Percentiles rank a stretch among this genome's conserved stretches.
Conservation (phyloP, 208 protist species). For the Phytomonas sp. region DNA sequence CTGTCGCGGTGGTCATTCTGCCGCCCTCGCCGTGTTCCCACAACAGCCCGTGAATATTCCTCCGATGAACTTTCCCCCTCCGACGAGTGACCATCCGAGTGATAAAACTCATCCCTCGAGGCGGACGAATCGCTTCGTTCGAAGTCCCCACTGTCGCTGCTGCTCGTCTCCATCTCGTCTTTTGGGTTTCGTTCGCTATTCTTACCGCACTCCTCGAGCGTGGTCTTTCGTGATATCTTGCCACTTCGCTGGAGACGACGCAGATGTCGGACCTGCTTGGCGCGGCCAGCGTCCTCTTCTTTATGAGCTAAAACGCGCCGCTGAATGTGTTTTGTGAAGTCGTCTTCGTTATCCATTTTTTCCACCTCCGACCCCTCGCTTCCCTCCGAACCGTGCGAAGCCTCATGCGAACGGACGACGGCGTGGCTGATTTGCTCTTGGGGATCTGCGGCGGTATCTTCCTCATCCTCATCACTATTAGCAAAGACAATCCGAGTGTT, state of each 20-base stretch:
- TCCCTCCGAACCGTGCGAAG: neutral
- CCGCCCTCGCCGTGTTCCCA: conserved; percentile 1
- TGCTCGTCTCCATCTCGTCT: conserved; percentile 17
- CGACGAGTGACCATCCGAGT: conserved; percentile 15
- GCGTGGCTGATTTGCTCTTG: neutral
- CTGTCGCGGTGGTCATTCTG: conserved; percentile 21
- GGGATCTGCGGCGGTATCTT: conserved; percentile 13
- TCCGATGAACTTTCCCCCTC: conserved; percentile 22
- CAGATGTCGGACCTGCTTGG: conserved; percentile 70
- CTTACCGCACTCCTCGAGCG: conserved; percentile 41
- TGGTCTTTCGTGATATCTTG: conserved; percentile 50
- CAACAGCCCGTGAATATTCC: neutral
- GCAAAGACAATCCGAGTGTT: conserved; percentile 55
- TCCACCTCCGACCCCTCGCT: neutral
- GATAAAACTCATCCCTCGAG: conserved; percentile 20
- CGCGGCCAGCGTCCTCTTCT: conserved; percentile 45
- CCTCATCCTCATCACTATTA: conserved; percentile 60
- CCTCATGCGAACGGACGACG: neutral
- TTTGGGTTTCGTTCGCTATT: conserved; percentile 21
- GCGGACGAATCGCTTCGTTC: conserved; percentile 21
- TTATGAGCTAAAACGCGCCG: conserved; percentile 36
- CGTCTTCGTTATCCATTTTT: neutral
- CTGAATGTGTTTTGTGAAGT: conserved; percentile 1
- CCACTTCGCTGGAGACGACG: conserved; percentile 60
- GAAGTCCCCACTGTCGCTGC: conserved; percentile 11